A percentile compares a stretch with the other conserved stretches of the same genome.
These are phyloP conservation scores for Nitzschia putrida DNA, from an alignment of 108 stramenopile genomes.

Conservation along the genomic window DNA sequence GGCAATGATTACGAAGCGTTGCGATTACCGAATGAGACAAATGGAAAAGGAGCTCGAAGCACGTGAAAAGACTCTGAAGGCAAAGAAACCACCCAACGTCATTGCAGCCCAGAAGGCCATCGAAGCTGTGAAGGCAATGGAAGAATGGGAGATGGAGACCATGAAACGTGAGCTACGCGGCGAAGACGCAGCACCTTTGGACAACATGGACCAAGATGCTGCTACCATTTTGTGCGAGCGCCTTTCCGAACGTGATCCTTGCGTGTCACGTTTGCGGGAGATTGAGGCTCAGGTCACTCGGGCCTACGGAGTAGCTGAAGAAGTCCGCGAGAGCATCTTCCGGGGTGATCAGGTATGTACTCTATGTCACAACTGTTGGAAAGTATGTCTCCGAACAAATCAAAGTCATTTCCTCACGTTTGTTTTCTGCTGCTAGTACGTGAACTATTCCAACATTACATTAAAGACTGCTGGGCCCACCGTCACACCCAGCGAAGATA, in stretches of 20 bases:
- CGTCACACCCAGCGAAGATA: constrained; percentile 39
- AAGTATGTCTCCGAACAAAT: neutral
- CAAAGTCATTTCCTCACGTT: neutral
- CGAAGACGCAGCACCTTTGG: constrained; percentile 51
- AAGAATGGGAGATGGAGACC: constrained; percentile 73
- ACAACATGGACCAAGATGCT: constrained; percentile 35
- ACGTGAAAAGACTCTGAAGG: constrained; percentile 76
- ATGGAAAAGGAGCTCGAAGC: constrained; percentile 88
- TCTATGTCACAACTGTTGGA: neutral
- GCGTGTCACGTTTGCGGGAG: constrained; percentile 70
- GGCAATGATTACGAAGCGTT: constrained; percentile 79
- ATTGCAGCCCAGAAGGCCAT: constrained; percentile 76
- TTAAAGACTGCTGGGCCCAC: constrained; percentile 65
- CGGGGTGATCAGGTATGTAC: constrained; percentile 66
- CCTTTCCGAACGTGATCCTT: constrained; percentile 60
- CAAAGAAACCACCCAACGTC: constrained; percentile 63
- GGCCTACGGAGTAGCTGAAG: constrained; percentile 67
- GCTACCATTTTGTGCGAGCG: constrained; percentile 54
- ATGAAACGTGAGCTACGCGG: constrained; percentile 62
- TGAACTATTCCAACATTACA: constrained; percentile 82
- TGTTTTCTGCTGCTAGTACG: constrained; percentile 44
- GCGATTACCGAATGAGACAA: constrained; percentile 88
- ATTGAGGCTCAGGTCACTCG: constrained; percentile 83
- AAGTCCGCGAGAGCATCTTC: constrained; percentile 63
- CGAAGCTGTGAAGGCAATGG: constrained; percentile 72